A percentile compares a stretch with the other conserved stretches of the same genome.
Evolutionary conservation across 2,329 filamentous ascomycete species (phyloP).

Genomic region (Trichoderma arundinaceum): DNA sequence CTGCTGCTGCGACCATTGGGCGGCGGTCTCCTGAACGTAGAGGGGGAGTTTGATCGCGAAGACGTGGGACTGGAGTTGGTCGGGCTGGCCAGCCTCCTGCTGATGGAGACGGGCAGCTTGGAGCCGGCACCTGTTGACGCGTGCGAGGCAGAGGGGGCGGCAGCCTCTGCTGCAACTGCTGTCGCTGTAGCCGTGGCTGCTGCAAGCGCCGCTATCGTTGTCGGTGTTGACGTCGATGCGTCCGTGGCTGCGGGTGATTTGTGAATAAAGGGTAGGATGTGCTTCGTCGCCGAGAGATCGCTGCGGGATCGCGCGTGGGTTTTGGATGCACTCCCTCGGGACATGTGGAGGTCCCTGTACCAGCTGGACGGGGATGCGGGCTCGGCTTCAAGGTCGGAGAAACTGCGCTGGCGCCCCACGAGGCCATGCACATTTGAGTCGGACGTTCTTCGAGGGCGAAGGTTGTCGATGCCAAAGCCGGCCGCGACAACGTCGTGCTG

Average conservation of each 20-base stretch:
- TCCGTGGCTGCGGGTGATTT: slow-evolving; percentile 40
- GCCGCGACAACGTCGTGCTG: slow-evolving; percentile 58
- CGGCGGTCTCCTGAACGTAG: slow-evolving; percentile 51
- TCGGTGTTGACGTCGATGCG: neutral
- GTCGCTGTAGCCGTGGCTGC: slow-evolving; percentile 15
- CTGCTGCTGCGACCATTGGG: slow-evolving; percentile 43
- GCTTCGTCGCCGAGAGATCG: slow-evolving; percentile 57
- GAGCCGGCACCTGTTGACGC: slow-evolving; percentile 44
- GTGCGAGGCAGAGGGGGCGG: slow-evolving; percentile 37
- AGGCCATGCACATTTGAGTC: slow-evolving; percentile 70
- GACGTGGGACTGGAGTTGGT: slow-evolving; percentile 55
- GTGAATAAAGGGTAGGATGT: slow-evolving; percentile 41
- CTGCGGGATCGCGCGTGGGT: slow-evolving; percentile 62
- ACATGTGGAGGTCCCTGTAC: slow-evolving; percentile 55
- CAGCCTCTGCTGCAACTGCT: slow-evolving; percentile 16
- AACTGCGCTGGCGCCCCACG: slow-evolving; percentile 57
- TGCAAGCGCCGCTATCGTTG: slow-evolving; percentile 16
- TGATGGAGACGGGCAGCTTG: slow-evolving; percentile 54
- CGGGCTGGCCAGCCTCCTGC: slow-evolving; percentile 50
- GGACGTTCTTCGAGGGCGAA: slow-evolving; percentile 66
- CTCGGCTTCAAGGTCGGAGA: slow-evolving; percentile 62
- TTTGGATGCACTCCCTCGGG: slow-evolving; percentile 38
- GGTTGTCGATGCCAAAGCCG: slow-evolving; percentile 65
- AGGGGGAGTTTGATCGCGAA: slow-evolving; percentile 63
- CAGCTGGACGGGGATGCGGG: slow-evolving; percentile 70